Percentiles rank a stretch among this genome's conserved stretches.
Evolutionary conservation across 768 basidiomycete genomes (phyloP).

Genomic region (Pleurotus platypus): DNA sequence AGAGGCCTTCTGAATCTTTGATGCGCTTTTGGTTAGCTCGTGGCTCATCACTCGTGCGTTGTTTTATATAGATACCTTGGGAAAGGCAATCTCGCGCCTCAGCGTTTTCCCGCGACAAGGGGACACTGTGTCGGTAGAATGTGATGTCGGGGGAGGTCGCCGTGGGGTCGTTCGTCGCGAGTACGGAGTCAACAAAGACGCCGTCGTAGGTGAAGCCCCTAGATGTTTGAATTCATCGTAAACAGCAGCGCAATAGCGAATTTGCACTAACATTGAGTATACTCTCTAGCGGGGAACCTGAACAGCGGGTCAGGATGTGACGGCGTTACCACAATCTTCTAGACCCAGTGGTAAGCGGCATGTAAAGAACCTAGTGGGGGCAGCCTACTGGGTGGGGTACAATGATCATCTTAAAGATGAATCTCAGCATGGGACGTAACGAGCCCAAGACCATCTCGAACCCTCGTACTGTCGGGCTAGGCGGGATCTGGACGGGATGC

Average conservation of each 20-base stretch:
- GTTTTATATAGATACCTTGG: no score
- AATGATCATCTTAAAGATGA: constrained; percentile 6
- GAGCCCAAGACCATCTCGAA: no score
- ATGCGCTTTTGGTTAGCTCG: background rate
- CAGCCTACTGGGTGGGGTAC: background rate
- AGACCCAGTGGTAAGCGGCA: background rate
- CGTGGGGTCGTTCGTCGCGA: background rate
- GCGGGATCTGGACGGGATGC: no score
- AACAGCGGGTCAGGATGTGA: background rate
- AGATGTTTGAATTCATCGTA: no score
- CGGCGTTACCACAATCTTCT: background rate
- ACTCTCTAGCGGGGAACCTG: background rate
- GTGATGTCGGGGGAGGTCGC: background rate
- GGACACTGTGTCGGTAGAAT: background rate
- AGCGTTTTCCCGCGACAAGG: background rate
- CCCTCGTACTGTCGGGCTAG: no score
- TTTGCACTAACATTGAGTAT: background rate
- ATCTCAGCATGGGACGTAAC: background rate
- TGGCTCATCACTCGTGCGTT: background rate
- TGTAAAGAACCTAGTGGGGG: background rate
- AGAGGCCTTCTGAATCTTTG: background rate
- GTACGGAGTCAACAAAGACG: background rate
- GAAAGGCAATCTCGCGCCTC: no score
- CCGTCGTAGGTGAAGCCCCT: background rate
- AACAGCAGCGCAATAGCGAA: no score